Evolutionary conservation across 2,329 filamentous ascomycete species (phyloP), one percentile per base, ranked within the genome.

Genomic region (Colletotrichum sp.): DNA sequence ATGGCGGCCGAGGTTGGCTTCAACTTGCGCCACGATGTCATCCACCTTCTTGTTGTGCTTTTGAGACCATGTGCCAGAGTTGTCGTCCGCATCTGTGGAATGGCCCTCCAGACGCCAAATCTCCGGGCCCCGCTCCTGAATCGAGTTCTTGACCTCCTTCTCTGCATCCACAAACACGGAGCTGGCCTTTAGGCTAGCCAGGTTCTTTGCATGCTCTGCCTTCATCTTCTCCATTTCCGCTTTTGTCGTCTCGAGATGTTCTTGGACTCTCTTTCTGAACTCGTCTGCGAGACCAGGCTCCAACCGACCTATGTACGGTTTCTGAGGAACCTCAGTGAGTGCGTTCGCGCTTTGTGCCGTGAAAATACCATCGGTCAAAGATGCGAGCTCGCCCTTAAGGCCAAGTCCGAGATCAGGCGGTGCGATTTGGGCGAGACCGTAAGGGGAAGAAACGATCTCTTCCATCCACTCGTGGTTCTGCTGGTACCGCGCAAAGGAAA

Each of bases 391-490:
- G 48, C 97, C 97, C 84, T 93, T 94, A 66, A 94, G 90, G 6
- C 97, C 97, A 12, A 98, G 88, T 1, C 96, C 96, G 39, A 98
- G 91, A 82, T 98, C 96, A 4, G 96, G 92, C 1, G 96, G 96
- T 10, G 93, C 92, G 74, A 99, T 98, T 82, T 97, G 95, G 66
- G 91, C 91, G 77, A 96, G 94, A 28, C 94, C 90, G 82, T 98
- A 98, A 0, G 96, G 95, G 2, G 96, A 98, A 1, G 94, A 95
- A 70, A 98, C 91, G 32, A 99, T 93, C 85, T 99, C 96, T 82
- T 98, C 97, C 95, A 99, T 98, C 97, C 96, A 98, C 83, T 98
- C 95, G 81, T 99, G 96, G 80, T 99, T 97, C 82, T 98, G 96
- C 82, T 94, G 94, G 84, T 98, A 99, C 71, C 97, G 92, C 78